Evolutionary conservation across 2,329 filamentous ascomycete genomes (phyloP), one percentile per base, ranked within the genome.

Genomic region (Cucurbitaria berberidis): DNA sequence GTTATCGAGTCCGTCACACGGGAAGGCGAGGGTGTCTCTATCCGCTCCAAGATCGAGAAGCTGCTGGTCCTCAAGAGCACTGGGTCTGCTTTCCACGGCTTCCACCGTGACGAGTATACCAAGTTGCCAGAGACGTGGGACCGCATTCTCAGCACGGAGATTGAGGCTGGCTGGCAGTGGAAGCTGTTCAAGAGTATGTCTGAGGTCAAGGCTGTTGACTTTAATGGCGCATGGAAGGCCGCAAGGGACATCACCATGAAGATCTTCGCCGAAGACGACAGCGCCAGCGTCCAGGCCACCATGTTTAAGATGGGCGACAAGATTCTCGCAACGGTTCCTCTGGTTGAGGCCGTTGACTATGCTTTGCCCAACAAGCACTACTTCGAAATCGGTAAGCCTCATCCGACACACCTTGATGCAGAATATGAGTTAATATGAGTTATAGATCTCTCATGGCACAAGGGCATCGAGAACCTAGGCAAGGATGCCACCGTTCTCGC

Each of bases 261-360:
- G 79, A 90, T 87, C 0, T 99, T 99, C 70, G 93, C 95, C 36
- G 85, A 88, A 70, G 93, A 99, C 70, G 83, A 92, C 72, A 96
- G 91, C 68, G 90, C 95, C 41, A 96, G 91, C 67, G 95, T 99
- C 21, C 95, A 99, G 80, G 88, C 88, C 67, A 98, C 93, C 56
- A 98, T 99, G 95, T 99, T 97, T 82, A 96, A 97, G 82, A 99
- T 99, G 93, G 87, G 85, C 67, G 89, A 93, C 75, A 81, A 88
- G 75, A 96, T 99, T 63, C 81, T 99, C 47, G 88, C 84, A 8
- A 85, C 82, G 19, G 89, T 87, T 21, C 89, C 91, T 13, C 81
- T 87, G 59, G 84, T 92, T 19, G 84, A 88, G 39, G 81, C 83
- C 19, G 90, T 95, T 36, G 85, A 89, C 66, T 98, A 97, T 74